phyloP scores from a whole-genome alignment of 306 rosid species.

The Cotoneaster glaucophyllus region DNA sequence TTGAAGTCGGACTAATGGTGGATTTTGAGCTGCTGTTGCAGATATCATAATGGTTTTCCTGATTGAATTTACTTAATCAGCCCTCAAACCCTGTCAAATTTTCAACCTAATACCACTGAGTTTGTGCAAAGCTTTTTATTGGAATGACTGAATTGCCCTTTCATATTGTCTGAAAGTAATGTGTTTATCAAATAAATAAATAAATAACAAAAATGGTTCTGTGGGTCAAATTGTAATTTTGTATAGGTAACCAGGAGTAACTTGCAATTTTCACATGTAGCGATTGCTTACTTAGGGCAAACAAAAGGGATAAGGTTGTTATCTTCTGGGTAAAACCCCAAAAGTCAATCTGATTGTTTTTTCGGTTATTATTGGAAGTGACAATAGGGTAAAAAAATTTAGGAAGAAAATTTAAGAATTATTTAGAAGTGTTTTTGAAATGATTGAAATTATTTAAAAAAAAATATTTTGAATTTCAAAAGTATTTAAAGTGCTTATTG shows the following conservation, averaged over 20 bases:
- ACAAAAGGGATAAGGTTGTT: too few species aligned
- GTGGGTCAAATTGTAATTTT: not conserved
- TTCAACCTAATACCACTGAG: not conserved
- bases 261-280: not conserved
- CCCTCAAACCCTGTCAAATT: conserved; percentile 28
- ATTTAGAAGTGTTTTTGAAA: too few species aligned
- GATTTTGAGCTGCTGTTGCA: conserved; percentile 30
- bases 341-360: too few species aligned
- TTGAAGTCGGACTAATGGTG: conserved; percentile 20
- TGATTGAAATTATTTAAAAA: too few species aligned
- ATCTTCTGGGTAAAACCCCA: too few species aligned
- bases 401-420: too few species aligned
- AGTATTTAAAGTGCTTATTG: too few species aligned
- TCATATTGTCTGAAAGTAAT: not conserved
- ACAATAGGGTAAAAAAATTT: too few species aligned
- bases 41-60: conserved; percentile 30
- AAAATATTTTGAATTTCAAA: too few species aligned
- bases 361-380: too few species aligned
- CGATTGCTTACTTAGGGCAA: not conserved
- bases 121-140: not conserved
- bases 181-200: too few species aligned
- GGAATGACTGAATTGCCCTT: not conserved
- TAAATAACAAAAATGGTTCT: too few species aligned
- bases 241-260: not conserved
- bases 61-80: conserved; percentile 11